These are phyloP conservation scores for Petunia hybrid DNA, from an alignment of 305 asterid species.

Conservation along the genomic window DNA sequence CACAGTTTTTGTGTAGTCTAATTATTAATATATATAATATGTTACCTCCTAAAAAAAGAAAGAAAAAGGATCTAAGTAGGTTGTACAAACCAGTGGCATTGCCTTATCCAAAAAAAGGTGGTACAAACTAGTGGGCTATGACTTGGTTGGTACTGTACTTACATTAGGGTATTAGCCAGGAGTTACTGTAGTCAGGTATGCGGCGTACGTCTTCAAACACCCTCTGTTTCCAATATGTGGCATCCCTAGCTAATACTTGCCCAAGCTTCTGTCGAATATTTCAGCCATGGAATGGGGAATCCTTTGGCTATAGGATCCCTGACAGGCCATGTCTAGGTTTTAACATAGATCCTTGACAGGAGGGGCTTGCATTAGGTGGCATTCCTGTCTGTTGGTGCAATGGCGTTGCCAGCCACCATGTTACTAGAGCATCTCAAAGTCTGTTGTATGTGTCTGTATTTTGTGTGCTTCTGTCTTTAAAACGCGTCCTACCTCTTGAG, in stretches of 20 bases:
- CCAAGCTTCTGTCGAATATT: neutral
- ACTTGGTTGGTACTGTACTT: neutral
- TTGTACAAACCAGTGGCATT: too few relatives aligned
- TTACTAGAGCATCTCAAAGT: neutral
- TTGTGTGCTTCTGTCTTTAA: neutral
- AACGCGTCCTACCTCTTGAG: constrained; percentile 1
- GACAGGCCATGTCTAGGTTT: neutral
- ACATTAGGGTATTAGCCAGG: neutral
- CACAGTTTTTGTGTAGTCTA: too few relatives aligned
- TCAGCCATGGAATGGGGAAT: neutral
- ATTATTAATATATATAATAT: too few relatives aligned
- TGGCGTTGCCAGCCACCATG: neutral
- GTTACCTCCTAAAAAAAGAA: too few relatives aligned
- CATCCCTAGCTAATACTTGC: neutral
- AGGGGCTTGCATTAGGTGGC: neutral
- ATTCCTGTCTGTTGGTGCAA: neutral
- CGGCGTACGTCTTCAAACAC: neutral
- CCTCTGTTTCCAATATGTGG: neutral
- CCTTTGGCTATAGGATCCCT: neutral
- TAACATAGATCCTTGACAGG: neutral
- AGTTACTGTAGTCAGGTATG: neutral
- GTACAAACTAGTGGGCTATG: neutral
- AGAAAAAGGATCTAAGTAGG: too few relatives aligned
- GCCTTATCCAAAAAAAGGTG: neutral
- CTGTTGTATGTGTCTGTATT: neutral